Evolutionary conservation across 768 basidiomycete species (phyloP), one percentile per base, ranked within the genome.

Genomic region (Paxillus rubicundulus): DNA sequence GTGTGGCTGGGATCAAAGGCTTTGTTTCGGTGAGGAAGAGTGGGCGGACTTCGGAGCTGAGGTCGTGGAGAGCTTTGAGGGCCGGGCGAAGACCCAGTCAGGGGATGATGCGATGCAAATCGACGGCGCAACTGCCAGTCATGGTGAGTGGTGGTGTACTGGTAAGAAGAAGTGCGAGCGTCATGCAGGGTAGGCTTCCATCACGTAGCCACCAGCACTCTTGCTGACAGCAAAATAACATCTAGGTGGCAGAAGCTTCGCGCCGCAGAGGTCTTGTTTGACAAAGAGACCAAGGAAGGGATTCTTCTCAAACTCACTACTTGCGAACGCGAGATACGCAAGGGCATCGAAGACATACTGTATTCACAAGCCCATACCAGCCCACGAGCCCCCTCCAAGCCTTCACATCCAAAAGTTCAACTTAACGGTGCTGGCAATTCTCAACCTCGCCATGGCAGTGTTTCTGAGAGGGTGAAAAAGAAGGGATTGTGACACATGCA

Each of bases 1-100:
- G 59, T 97, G 93, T 69, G 92, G 94, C 5, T 94, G 92, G 85
- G 93, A 97, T 67, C 84, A 86, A 60, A 77, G 93, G 28, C 74
- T 97, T 20, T 87, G 87, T 54, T 85, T 86, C 64, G 86, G 86
- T n/a, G 88, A 92, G 43, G 83, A 85, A 52, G 88, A 90, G 64
- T 91, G 83, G 76, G 77, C 72, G 34, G 86, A 86, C 45, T 86
- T 84, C 67, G 86, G 82, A 9, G 73, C 70, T 2, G 80, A 78
- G 14, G 86, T 85, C 21, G 59, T 89, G 60, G 85, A 90, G 63
- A 85, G 82, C 60, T 90, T 91, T 55, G 85, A 84, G 46, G 72
- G 67, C 12, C 74, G 75, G 40, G 63, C 63, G 27, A 74, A 74
- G 51, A 50, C 47, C 13, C 67, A 66, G 27, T 36, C 49, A 5